Evolutionary conservation across 2,329 filamentous ascomycete species (phyloP).

Genomic region (Hirsutella thompsonii): DNA sequence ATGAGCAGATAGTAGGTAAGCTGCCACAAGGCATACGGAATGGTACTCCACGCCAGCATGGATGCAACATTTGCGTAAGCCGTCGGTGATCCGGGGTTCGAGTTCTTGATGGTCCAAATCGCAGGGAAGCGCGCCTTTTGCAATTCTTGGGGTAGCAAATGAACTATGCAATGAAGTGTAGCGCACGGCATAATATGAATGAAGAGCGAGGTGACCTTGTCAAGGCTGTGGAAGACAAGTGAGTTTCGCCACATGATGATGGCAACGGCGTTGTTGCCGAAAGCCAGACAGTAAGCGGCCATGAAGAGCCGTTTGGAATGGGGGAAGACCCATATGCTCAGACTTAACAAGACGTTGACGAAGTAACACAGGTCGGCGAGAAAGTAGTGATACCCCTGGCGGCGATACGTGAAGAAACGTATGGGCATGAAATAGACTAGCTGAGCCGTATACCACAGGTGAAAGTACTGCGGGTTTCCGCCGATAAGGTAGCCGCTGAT

Average conservation of each 20-base stretch:
- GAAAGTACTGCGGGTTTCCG: constrained; percentile 72
- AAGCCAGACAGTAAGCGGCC: constrained; percentile 80
- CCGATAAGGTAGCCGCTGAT: constrained; percentile 91
- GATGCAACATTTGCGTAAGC: constrained; percentile 65
- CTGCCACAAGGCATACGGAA: constrained; percentile 91
- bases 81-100: constrained; percentile 55
- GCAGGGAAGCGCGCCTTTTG: constrained; percentile 69
- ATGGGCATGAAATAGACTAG: constrained; percentile 95
- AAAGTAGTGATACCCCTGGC: constrained; percentile 92
- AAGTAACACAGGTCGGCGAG: constrained; percentile 97
- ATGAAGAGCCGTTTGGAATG: constrained; percentile 84
- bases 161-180: constrained; percentile 82
- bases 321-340: constrained; percentile 85
- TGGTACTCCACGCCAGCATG: constrained; percentile 90
- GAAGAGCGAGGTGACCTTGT: constrained; percentile 97
- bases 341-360: constrained; percentile 73
- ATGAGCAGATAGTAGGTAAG: constrained; percentile 88
- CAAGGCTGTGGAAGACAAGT: constrained; percentile 93
- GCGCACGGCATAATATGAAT: constrained; percentile 99
- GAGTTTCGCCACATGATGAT: constrained; percentile 99
- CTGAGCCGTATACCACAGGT: constrained; percentile 82
- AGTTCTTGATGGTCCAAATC: constrained; percentile 65
- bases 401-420: constrained; percentile 80
- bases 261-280: constrained; percentile 92
- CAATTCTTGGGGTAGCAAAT: constrained; percentile 54